Conservation (phyloP, 1,284 basidiomycete genomes). For the Cryptococcus amylolentus region DNA sequence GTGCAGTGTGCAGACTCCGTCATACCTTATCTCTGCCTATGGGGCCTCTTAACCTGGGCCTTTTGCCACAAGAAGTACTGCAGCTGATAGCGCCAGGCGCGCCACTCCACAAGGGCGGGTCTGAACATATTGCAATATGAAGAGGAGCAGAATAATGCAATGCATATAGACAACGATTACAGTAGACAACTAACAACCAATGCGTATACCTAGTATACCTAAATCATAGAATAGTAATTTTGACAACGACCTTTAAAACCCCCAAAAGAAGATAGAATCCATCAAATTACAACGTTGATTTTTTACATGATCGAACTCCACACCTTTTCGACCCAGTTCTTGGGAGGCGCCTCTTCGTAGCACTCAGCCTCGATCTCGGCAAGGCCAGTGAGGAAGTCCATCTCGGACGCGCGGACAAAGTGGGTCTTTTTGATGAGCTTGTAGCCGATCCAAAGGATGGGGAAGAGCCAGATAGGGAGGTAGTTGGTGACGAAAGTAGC, state of each 20-base stretch:
- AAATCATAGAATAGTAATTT: too few species aligned
- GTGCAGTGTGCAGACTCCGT: too few species aligned
- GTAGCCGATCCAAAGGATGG: slow-evolving; percentile 61
- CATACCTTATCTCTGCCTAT: too few species aligned
- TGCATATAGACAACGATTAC: neutral
- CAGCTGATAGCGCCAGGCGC: too few species aligned
- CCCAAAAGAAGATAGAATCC: neutral
- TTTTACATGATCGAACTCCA: slow-evolving; percentile 29
- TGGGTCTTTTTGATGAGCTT: slow-evolving; percentile 32
- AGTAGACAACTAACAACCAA: neutral
- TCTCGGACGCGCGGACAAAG: slow-evolving; percentile 23
- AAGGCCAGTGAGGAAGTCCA: slow-evolving; percentile 35
- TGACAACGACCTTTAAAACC: neutral
- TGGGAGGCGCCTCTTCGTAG: slow-evolving; percentile 29
- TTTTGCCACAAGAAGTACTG: too few species aligned
- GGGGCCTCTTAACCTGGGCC: too few species aligned
- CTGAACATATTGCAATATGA: neutral
- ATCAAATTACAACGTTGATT: neutral
- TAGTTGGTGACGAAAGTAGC: slow-evolving; percentile 35
- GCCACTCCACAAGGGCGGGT: too few species aligned
- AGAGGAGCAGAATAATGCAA: neutral
- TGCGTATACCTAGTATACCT: neutral
- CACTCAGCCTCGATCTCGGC: slow-evolving; percentile 39
- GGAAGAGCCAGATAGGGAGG: slow-evolving; percentile 70
- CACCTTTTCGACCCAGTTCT: slow-evolving; percentile 22